These are phyloP conservation scores for barrel medic (Medicago truncatula) DNA, from an alignment of 306 rosid species.

Conservation along the genomic window MtrunA17r5.0-ANR NC_053045.1:42434501-42435000, in stretches of 20 bases:
- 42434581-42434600: slow-evolving; percentile 29
- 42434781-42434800: slow-evolving; percentile 65
- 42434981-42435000: slow-evolving; percentile 81
- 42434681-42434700: slow-evolving; percentile 89
- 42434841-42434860: slow-evolving; percentile 14
- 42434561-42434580: background rate
- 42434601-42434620: background rate
- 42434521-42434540: background rate
- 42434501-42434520: background rate
- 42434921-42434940: slow-evolving; percentile 58
- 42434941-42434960: slow-evolving; percentile 90
- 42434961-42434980: slow-evolving; percentile 86
- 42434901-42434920: background rate
- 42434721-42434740: slow-evolving; percentile 63
- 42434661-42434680: slow-evolving; percentile 86
- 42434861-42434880: slow-evolving; percentile 18
- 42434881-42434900: background rate
- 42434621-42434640: slow-evolving; percentile 49
- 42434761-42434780: slow-evolving; percentile 78
- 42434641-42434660: slow-evolving; percentile 73
- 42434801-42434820: slow-evolving; percentile 60
- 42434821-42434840: background rate
- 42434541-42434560: background rate
- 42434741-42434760: slow-evolving; percentile 87
- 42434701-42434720: slow-evolving; percentile 64